These are phyloP conservation scores for Cytidiella melzeri DNA, from an alignment of 768 basidiomycete genomes.

Conservation along the genomic window DNA sequence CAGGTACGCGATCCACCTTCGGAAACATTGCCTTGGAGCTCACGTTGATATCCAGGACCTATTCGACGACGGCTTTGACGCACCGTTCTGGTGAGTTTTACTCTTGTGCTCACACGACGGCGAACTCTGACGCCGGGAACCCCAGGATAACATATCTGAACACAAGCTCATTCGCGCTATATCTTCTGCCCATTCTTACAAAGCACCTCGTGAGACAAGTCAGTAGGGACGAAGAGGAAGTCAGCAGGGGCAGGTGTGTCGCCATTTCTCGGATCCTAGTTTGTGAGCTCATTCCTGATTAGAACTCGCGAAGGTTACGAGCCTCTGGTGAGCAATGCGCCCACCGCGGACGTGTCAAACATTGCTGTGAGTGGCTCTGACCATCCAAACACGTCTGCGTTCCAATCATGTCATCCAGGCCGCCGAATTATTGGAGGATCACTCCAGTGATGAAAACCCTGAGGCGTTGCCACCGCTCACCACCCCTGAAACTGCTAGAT, in stretches of 20 bases:
- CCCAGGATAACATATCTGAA: constrained; percentile 82
- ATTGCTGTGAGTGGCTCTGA: constrained; percentile 9
- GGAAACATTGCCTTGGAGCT: neutral
- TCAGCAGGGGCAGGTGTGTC: constrained; percentile 10
- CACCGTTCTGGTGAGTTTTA: constrained; percentile 74
- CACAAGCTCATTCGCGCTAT: constrained; percentile 82
- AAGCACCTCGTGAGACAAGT: constrained; percentile 18
- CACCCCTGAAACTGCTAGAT: constrained; percentile 60
- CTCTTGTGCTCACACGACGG: neutral
- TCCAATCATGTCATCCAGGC: neutral
- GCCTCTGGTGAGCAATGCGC: constrained; percentile 22
- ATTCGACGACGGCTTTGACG: constrained; percentile 69
- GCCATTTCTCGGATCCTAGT: neutral
- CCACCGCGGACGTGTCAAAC: constrained; percentile 11
- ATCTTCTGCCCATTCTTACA: constrained; percentile 60
- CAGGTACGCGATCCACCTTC: constrained; percentile 41
- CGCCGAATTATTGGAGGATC: neutral
- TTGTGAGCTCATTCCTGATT: constrained; percentile 1
- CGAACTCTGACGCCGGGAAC: constrained; percentile 1
- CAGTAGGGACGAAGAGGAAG: constrained; percentile 7
- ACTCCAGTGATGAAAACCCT: neutral
- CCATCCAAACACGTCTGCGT: no score
- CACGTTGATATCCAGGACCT: constrained; percentile 28
- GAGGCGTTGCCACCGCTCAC: constrained; percentile 42
- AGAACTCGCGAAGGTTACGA: constrained; percentile 22